A percentile compares a stretch with the other conserved stretches of the same genome.
Conservation (phyloP, 768 basidiomycete genomes). For the Cubamyces sp. region DNA sequence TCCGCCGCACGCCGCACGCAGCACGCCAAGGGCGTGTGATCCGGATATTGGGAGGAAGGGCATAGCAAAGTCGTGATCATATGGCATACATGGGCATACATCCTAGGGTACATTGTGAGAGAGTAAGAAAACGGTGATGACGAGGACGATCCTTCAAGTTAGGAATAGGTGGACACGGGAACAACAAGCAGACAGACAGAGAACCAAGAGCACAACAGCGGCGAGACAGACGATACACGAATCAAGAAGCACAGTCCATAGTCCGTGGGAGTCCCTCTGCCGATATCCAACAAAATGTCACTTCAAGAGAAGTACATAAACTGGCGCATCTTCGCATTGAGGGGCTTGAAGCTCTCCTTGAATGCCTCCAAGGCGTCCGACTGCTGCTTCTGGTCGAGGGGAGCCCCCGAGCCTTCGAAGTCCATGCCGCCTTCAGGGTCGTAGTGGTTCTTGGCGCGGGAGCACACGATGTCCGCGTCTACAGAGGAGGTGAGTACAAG, state of each 20-base stretch:
- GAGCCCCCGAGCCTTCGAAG: slow-evolving; percentile 64
- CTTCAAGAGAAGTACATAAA: slow-evolving; percentile 43
- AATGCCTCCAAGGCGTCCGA: slow-evolving; percentile 46
- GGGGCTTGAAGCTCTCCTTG: slow-evolving; percentile 56
- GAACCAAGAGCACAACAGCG: background rate
- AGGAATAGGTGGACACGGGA: background rate
- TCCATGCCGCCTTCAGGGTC: slow-evolving; percentile 61
- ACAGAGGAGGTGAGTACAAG: background rate
- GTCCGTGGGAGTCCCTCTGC: background rate
- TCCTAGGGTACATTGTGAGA: background rate
- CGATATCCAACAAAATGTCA: background rate
- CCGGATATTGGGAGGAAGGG: background rate
- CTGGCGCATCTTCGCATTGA: slow-evolving; percentile 51
- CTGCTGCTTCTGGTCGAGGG: slow-evolving; percentile 37
- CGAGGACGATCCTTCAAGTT: background rate
- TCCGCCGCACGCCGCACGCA: background rate
- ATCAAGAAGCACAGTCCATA: background rate
- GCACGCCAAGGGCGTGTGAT: background rate
- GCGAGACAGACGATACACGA: no score
- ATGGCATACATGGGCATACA: background rate
- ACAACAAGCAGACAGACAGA: background rate
- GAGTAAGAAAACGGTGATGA: background rate
- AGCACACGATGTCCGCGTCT: slow-evolving; percentile 81
- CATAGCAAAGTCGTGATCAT: background rate
- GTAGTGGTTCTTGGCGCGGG: slow-evolving; percentile 81